Base-by-base conservation (phyloP, 148 eudicot species). In the Rhododendron kiyosumense region DNA sequence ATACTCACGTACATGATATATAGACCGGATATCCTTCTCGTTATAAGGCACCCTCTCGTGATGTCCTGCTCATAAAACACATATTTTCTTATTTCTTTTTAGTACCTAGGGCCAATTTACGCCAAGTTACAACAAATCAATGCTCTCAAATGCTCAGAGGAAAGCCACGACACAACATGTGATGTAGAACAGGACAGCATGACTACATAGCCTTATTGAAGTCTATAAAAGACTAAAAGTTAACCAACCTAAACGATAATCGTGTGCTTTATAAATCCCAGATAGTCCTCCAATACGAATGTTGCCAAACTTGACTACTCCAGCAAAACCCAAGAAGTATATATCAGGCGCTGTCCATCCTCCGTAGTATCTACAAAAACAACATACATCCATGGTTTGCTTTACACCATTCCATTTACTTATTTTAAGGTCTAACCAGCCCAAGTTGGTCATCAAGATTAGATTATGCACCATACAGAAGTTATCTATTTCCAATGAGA, bases 281-380 rank as follows among this genome's bases (percentile, higher is more conserved):
- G 99, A 97, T 83, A 97, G 88, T 80, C 99, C 99, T 88, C 98
- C 99, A 85, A 97, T 95, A 67, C 99, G 94, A 79, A 97, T 88
- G 83, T 89, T 94, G 46, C 99, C 98, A 90, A 95, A 97, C 92
- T 95, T 97, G 89, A 97, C 90, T 83, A 97, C 93, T 89, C 99
- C 99, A 38, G 98, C 95, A 93, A 93, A 93, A 77, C 98, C 99
- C 89, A 97, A 89, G 93, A 97, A 97, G 90, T 93, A 97, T 85
- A 97, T 97, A 87, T 95, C 87, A 84, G 98, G 98, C 61, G 99
- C 99, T 36, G 91, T 94, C 99, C 99, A 97, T 91, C 99, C 99
- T 89, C 99, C 99, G 87, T 97, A 97, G 90, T 95, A 97, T 92
- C 99, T 97, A 88, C 15, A 87, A 67, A 77, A 86, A 89, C 14